Conservation (phyloP, 2,329 filamentous ascomycete genomes). For the Ophiocordyceps australis region DNA sequence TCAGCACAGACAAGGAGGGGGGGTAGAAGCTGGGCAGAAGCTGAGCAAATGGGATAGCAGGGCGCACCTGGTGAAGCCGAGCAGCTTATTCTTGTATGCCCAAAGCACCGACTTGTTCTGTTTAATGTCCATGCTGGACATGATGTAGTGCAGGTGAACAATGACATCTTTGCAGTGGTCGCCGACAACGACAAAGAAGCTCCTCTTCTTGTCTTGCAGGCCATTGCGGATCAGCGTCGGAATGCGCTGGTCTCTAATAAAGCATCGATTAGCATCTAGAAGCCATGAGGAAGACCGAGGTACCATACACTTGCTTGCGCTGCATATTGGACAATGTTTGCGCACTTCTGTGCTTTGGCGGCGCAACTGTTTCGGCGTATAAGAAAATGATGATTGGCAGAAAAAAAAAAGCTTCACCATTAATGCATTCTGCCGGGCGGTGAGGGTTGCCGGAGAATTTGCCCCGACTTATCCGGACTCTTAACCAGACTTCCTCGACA, state of each 20-base stretch:
- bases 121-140: slow-evolving; percentile 77
- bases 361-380: slow-evolving; percentile 9
- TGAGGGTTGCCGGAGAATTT: slow-evolving; percentile 6
- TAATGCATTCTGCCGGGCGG: slow-evolving; percentile 20
- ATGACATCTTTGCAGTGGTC: slow-evolving; percentile 89
- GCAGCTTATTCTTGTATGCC: slow-evolving; percentile 96
- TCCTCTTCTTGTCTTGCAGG: slow-evolving; percentile 88
- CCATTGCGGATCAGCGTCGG: slow-evolving; percentile 83
- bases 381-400: slow-evolving; percentile 1
- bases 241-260: slow-evolving; percentile 64
- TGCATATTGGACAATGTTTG: no score
- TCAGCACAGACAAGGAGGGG: not conserved
- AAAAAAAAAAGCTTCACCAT: slow-evolving; percentile 19
- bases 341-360: slow-evolving; percentile 7
- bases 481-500: no score
- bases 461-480: no score
- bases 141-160: slow-evolving; percentile 81
- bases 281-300: not conserved
- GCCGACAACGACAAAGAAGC: slow-evolving; percentile 93
- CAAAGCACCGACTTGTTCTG: slow-evolving; percentile 84
- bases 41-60: no score
- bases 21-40: no score
- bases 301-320: slow-evolving; percentile 36
- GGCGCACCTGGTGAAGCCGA: slow-evolving; percentile 64
- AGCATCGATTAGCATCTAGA: slow-evolving; percentile 1